Evolutionary conservation across 805 yeast genomes (phyloP), one percentile per base, ranked within the genome.

Genomic region (Kazachstania kunashirensis): DNA sequence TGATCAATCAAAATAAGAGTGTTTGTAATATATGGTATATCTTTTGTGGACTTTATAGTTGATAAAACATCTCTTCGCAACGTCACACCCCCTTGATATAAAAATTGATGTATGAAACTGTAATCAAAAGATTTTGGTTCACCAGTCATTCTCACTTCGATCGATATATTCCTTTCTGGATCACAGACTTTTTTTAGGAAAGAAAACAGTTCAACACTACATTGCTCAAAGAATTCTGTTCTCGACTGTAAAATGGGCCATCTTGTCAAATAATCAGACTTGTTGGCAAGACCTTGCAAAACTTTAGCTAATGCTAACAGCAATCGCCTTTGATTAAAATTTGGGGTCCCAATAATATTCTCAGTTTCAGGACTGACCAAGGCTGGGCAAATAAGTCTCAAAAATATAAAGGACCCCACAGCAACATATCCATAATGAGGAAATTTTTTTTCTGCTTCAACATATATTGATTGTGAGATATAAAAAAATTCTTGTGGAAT

Each of bases 221-320:
- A 53, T 9, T 50, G 59, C 3, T 51, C 42, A 16, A 75, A 40
- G 35, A 72, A 74, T 1, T 62, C 66, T 29, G 57, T 53, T 39
- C 66, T 61, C 3, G 65, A 39, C 6, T 55, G 55, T 31, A 79
- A 55, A 1, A 75, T 56, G 1, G 83, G 78, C 74, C 83, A 76
- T 53, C 76, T 86, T 33, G 79, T 61, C 16, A 78, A 59, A 5
- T 68, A 66, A 4, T 83, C 66, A 0, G 94, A 70, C 20, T 85
- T 88, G 55, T 88, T 89, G 1, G 94, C 95, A 63, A 88, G 73
- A 46, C 80, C 75, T 59, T 89, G 97, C 15, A 89, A 62, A 14
- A 82, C 78, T 49, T 85, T 84, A 2, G 95, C 95, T 24, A 88
- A 57, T 38, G 83, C 77, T 42, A 88, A 75, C 34, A 84, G 68